Base-by-base conservation (phyloP, 352 stramenopile species). In the Nothophytophthora sp. region DNA sequence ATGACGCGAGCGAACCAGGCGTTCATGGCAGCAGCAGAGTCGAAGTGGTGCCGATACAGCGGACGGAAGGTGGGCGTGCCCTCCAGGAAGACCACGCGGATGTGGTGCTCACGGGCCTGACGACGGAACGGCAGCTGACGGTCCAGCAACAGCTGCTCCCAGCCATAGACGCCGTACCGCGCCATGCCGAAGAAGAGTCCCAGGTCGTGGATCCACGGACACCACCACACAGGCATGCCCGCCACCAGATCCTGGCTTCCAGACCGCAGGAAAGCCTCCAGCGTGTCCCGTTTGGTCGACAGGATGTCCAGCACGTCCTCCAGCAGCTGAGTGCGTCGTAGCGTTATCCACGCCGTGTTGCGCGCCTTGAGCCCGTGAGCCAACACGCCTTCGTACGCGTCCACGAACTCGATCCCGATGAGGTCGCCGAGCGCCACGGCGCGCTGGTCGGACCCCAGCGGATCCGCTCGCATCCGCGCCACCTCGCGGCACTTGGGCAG, bases 171-270 rank as follows among this genome's bases (percentile, higher is more conserved):
- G 48, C 86, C 86, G 50, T 90, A 76, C 10, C 67, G 70, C 35
- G 85, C 84, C 78, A 96, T 92, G 23, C 81, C 86, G 38, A 86
- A 86, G 16, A 96, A 79, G 9, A 93, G 34, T 3, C 70, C 80
- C 15, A 90, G 50, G 43, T 96, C 86, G 48, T 96, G 86, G 22
- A 94, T 76, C 86, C 86, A 96, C 10, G 86, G 86, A 55, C 86
- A 96, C 86, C 86, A 96, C 86, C 86, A 96, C 24, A 92, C 78
- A 4, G 86, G 86, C 82, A 96, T 93, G 38, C 85, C 69, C 9
- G 68, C 51, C 32, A 92, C 81, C 7, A 92, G 60, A 37, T 70
- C 57, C 5, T 71, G 52, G 19, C 60, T 73, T 20, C 86, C 83
- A 2, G 83, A 94, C 0, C 80, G 70, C 24, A 96, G 55, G 23